Base-by-base conservation (phyloP, 2,329 filamentous ascomycete genomes). In the Colletotrichum limetticola region DNA sequence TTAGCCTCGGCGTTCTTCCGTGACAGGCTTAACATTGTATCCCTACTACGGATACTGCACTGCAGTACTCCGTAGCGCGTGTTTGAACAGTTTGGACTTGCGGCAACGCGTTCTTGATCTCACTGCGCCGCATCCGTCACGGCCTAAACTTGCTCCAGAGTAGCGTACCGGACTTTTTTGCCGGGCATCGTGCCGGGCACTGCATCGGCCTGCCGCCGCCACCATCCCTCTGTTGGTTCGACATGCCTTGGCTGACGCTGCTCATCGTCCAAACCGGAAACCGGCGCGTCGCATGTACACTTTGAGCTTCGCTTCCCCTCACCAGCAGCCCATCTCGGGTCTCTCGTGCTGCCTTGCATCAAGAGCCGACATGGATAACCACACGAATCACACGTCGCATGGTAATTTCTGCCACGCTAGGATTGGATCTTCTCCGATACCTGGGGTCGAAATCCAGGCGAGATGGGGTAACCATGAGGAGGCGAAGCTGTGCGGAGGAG, bases 181-280 rank as follows among this genome's bases (percentile, higher is more conserved):
- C 65, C 69, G 53, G 58, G 55, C 57, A 68, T 61, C 56, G 26
- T 28, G 28, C 59, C 69, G 42, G 42, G 37, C 32, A 46, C 42
- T 35, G 14, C 57, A 59, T 68, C 69, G 64, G 65, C 65, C 52
- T 26, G 63, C 66, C 56, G 28, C 59, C 66, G 68, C 32, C 42
- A 30, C 26, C 67, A 35, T 22, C 64, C 26, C 6, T n/a, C 24
- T 46, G 52, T 57, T 57, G 59, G 59, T 24, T 42, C 26, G 7
- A 35, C 37, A 8, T 22, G 35, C 37, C 70, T 70, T 72, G 71
- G 66, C 71, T 72, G 71, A 66, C 65, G 46, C 66, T 56, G 65
- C 49, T 24, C 60, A 37, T 26, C 55, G 19, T 60, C 46, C 19
- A 52, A 72, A 52, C 35, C 60, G 32, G 55, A 19, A 60, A 70